phyloP scores from a whole-genome alignment of 78 protist genomes.

The Dictyostelium citrinum region DNA sequence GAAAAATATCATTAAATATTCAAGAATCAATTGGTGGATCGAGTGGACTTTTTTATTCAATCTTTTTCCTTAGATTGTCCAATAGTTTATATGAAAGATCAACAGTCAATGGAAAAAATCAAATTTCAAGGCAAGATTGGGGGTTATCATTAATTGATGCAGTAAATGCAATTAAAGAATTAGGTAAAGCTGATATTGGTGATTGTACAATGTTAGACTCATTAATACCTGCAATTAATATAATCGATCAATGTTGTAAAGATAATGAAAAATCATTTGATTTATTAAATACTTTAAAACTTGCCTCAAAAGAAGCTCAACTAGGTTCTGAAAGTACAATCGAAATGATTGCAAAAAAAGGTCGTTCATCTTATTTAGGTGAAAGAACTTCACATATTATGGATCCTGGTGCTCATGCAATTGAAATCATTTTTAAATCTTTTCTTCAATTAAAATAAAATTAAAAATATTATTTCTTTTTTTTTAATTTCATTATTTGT shows the following conservation, averaged over 20 bases:
- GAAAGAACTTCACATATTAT: constrained; percentile 18
- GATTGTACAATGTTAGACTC: constrained; percentile 81
- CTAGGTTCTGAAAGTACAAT: constrained; percentile 34
- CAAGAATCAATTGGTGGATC: constrained; percentile 40
- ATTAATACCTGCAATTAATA: constrained; percentile 53
- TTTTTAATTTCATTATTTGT: neutral
- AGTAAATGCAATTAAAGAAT: neutral
- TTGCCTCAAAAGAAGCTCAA: constrained; percentile 15
- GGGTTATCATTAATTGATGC: constrained; percentile 10
- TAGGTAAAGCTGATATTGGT: constrained; percentile 51
- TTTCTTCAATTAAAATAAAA: neutral
- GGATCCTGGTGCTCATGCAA: constrained; percentile 75
- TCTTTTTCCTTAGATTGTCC: constrained; percentile 53
- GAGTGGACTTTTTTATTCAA: constrained; percentile 28
- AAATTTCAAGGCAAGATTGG: neutral
- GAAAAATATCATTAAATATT: neutral
- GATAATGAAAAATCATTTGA: neutral
- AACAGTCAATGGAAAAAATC: neutral
- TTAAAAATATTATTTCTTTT: neutral
- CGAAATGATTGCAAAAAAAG: constrained; percentile 31
- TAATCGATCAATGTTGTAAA: neutral
- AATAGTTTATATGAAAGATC: neutral
- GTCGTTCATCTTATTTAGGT: constrained; percentile 68
- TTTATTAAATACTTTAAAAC: neutral
- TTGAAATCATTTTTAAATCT: constrained; percentile 4